phyloP scores from a whole-genome alignment of 306 rosid species.

The Prunus mira region DNA sequence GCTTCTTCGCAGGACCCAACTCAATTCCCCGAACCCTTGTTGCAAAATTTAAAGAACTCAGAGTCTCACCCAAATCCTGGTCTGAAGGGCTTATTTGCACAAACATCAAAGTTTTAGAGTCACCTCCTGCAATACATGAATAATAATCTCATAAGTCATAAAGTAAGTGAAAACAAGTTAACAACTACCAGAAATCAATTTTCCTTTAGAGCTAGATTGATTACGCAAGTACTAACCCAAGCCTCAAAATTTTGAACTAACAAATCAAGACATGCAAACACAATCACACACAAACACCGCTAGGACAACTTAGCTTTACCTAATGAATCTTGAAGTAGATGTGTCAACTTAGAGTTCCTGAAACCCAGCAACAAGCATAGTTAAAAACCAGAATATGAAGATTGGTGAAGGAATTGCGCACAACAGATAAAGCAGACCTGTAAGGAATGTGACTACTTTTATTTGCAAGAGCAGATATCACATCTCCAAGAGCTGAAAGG shows the following conservation, averaged over 20 bases:
- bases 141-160: conserved; percentile 3
- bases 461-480: conserved; percentile 76
- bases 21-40: conserved; percentile 86
- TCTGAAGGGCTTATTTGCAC: conserved; percentile 92
- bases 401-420: neutral
- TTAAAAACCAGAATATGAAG: conserved; percentile 11
- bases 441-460: conserved; percentile 85
- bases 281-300: neutral
- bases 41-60: conserved; percentile 82
- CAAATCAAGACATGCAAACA: neutral
- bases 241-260: conserved; percentile 4
- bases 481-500: conserved; percentile 93
- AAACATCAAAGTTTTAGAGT: conserved; percentile 83
- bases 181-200: neutral
- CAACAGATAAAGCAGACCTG: conserved; percentile 44
- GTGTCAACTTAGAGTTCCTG: conserved; percentile 93
- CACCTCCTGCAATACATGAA: conserved; percentile 58
- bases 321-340: conserved; percentile 90
- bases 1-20: conserved; percentile 84
- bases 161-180: neutral
- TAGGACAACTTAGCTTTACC: conserved; percentile 36
- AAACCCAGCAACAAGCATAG: conserved; percentile 27
- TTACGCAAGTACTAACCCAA: neutral
- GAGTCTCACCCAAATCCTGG: conserved; percentile 75
- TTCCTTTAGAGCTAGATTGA: neutral